phyloP scores from a whole-genome alignment of 148 eudicot genomes.

The Nyssa sinensis region DNA sequence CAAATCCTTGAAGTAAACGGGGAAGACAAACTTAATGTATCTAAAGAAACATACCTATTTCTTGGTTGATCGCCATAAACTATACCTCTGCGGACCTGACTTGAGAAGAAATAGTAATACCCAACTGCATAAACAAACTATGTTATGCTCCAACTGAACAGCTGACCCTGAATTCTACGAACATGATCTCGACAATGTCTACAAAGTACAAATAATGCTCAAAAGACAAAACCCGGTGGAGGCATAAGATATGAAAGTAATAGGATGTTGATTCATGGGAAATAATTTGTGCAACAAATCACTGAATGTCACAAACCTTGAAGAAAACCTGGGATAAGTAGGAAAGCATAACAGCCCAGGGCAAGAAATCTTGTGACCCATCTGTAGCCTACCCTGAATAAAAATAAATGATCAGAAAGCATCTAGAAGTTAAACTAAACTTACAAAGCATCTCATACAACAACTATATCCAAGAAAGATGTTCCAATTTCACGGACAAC shows the following conservation, averaged over 20 bases:
- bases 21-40: too few species aligned
- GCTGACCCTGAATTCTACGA: neutral
- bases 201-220: neutral
- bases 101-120: slow-evolving; percentile 63
- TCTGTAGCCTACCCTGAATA: slow-evolving; percentile 74
- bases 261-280: neutral
- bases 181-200: neutral
- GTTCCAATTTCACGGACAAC: neutral
- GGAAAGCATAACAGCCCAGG: slow-evolving; percentile 54
- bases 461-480: neutral
- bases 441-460: neutral
- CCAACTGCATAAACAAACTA: slow-evolving; percentile 47
- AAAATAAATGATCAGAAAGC: slow-evolving; percentile 33
- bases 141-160: too few species aligned
- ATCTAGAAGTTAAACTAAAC: too few species aligned
- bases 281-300: neutral
- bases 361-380: slow-evolving; percentile 60
- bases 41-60: slow-evolving; percentile 48
- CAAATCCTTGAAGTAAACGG: neutral
- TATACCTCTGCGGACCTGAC: slow-evolving; percentile 52
- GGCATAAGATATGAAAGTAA: neutral
- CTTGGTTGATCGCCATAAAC: slow-evolving; percentile 65
- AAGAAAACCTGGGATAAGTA: slow-evolving; percentile 65
- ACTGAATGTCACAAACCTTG: slow-evolving; percentile 48
- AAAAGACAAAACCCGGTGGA: neutral